Percentiles rank a stretch among this genome's conserved stretches.
Evolutionary conservation across 768 basidiomycete species (phyloP).

Genomic region (Leucocoprinus birnbaumii): DNA sequence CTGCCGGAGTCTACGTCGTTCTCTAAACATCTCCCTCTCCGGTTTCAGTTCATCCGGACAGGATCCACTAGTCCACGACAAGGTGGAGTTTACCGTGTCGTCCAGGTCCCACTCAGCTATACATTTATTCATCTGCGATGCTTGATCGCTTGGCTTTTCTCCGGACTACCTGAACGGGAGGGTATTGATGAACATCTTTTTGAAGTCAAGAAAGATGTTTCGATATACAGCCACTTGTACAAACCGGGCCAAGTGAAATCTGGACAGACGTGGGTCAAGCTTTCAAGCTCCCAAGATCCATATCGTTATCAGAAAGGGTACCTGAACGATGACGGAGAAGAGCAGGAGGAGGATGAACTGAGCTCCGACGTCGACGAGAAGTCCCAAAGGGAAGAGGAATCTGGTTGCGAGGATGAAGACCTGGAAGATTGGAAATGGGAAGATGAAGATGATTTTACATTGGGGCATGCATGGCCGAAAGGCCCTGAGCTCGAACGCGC

Average conservation of each 20-base stretch:
- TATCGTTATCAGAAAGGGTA: slow-evolving; percentile 39
- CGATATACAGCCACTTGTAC: slow-evolving; percentile 35
- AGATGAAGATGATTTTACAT: slow-evolving; percentile 62
- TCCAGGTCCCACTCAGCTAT: slow-evolving; percentile 69
- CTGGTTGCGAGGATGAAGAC: slow-evolving; percentile 20
- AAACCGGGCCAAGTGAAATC: slow-evolving; percentile 52
- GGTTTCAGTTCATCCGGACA: slow-evolving; percentile 54
- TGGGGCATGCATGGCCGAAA: slow-evolving; percentile 58
- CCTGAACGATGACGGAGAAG: slow-evolving; percentile 24
- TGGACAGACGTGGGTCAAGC: slow-evolving; percentile 43
- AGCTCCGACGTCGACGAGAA: slow-evolving; percentile 29
- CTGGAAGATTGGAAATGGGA: slow-evolving; percentile 63
- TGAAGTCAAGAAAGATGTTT: slow-evolving; percentile 49
- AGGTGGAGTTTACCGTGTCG: slow-evolving; percentile 60
- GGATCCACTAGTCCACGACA: slow-evolving; percentile 22
- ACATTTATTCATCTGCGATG: slow-evolving; percentile 63
- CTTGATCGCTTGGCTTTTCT: slow-evolving; percentile 62
- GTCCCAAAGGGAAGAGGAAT: slow-evolving; percentile 18
- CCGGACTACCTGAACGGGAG: slow-evolving; percentile 19
- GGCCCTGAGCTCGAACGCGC: slow-evolving; percentile 40
- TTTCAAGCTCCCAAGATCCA: slow-evolving; percentile 53
- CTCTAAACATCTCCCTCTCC: slow-evolving; percentile 58
- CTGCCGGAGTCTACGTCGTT: slow-evolving; percentile 46
- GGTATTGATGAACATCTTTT: slow-evolving; percentile 52
- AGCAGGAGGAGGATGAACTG: slow-evolving; percentile 35